These are phyloP conservation scores for Yamadazyma diospyri DNA, from an alignment of 1,139 yeast genomes.

Conservation along the genomic window DNA sequence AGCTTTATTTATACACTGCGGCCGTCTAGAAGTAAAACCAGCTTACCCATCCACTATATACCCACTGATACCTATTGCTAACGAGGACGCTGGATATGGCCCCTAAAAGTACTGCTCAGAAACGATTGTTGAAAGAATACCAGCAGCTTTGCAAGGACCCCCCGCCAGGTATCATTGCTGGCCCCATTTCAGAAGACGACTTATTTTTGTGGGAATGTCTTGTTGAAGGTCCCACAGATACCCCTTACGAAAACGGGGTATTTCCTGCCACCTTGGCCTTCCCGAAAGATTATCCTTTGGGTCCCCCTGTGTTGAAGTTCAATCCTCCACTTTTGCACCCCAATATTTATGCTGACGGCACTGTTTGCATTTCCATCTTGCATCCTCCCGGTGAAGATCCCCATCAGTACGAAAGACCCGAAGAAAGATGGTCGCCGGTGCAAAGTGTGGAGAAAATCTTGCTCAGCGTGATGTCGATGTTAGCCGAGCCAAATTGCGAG, in stretches of 20 bases:
- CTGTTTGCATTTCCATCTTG: conserved; percentile 89
- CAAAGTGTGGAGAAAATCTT: conserved; percentile 95
- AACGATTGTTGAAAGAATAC: conserved; percentile 80
- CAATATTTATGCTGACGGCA: conserved; percentile 89
- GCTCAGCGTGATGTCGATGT: conserved; percentile 89
- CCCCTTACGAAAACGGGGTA: conserved; percentile 91
- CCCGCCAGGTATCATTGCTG: conserved; percentile 94
- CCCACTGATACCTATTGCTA: no score
- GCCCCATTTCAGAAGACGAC: conserved; percentile 80
- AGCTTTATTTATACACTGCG: no score
- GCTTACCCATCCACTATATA: no score
- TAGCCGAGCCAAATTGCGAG: conserved; percentile 95
- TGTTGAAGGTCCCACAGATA: conserved; percentile 88
- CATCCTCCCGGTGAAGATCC: conserved; percentile 99
- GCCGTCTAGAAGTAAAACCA: no score
- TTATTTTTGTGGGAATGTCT: conserved; percentile 89
- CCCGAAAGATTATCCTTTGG: conserved; percentile 87
- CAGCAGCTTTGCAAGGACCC: conserved; percentile 82
- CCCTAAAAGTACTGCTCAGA: conserved; percentile 70
- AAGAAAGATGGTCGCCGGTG: conserved; percentile 97
- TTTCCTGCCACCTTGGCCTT: conserved; percentile 81
- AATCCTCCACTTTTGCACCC: conserved; percentile 89
- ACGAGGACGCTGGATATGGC: no score
- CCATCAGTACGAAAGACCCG: conserved; percentile 88
- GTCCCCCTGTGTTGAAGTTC: conserved; percentile 84